Evolutionary conservation across 805 yeast genomes (phyloP).

Genomic region (Limtongia smithiae): DNA sequence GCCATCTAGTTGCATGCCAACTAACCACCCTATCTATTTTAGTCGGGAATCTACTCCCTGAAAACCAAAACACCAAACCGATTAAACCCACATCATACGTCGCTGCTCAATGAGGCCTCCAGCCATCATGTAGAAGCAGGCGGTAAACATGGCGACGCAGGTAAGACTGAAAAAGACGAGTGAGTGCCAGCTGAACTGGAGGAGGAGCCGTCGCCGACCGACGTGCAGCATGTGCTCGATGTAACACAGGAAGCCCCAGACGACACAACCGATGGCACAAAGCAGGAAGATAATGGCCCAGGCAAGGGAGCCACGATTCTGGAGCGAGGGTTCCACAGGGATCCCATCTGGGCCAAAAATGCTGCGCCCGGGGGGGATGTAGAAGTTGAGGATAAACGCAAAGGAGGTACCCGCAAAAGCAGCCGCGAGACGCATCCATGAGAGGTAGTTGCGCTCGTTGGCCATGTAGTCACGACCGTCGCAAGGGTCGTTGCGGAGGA

Average conservation of each 20-base stretch:
- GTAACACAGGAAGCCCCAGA: conserved; percentile 19
- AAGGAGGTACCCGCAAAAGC: conserved; percentile 22
- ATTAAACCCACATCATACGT: conserved; percentile 1
- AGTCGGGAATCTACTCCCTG: no score
- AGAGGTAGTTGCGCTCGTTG: conserved; percentile 27
- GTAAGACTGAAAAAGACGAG: conserved; percentile 16
- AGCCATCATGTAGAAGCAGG: conserved; percentile 25
- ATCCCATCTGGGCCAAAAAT: conserved; percentile 18
- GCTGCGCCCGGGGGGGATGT: conserved; percentile 22
- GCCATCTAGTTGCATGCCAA: no score
- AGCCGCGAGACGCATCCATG: conserved; percentile 28
- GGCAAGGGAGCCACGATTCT: conserved; percentile 24
- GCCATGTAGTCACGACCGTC: conserved; percentile 28
- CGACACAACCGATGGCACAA: conserved; percentile 14
- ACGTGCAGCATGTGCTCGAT: conserved; percentile 17
- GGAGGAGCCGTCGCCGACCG: conserved; percentile 20
- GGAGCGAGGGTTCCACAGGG: conserved; percentile 13
- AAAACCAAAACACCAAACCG: no score
- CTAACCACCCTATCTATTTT: no score
- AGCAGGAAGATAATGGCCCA: conserved; percentile 23
- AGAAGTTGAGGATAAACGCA: conserved; percentile 22
- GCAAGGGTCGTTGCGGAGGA: conserved; percentile 20
- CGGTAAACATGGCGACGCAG: conserved; percentile 15
- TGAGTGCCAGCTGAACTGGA: conserved; percentile 24
- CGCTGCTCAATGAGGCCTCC: conserved; percentile 18